A percentile compares a stretch with the other conserved stretches of the same genome.
Evolutionary conservation across 257 asterid species (phyloP).

Genomic region (Solanum appendiculatum): DNA sequence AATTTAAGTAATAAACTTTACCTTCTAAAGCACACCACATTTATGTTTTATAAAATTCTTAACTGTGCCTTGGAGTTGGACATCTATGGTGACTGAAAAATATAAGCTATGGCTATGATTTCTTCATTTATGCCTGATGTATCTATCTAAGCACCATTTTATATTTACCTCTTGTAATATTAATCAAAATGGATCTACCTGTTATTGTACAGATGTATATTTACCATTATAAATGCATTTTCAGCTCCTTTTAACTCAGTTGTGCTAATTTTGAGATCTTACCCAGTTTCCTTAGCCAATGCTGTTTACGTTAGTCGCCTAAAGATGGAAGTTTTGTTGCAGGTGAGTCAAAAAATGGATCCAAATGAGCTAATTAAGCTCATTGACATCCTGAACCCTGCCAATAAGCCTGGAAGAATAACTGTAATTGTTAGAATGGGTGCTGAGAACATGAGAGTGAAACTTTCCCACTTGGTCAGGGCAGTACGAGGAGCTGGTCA

Average conservation of each 20-base stretch:
- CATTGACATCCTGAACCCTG: constrained; percentile 55
- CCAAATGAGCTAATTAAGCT: constrained; percentile 68
- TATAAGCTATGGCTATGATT: not conserved
- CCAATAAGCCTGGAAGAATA: constrained; percentile 75
- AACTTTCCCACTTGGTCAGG: constrained; percentile 73
- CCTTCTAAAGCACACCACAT: not conserved
- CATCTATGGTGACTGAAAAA: not conserved
- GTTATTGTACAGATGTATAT: not conserved
- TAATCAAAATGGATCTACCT: not conserved
- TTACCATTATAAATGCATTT: not conserved
- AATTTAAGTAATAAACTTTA: not conserved
- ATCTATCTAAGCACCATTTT: not conserved
- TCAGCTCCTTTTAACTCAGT: not conserved
- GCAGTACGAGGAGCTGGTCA: constrained; percentile 81
- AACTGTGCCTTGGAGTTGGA: not conserved
- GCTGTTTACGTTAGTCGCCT: not conserved
- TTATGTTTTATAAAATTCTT: not conserved
- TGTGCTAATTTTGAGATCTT: not conserved
- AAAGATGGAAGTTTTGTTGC: constrained; percentile 11
- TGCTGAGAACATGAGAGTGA: constrained; percentile 86
- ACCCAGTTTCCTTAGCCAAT: not conserved
- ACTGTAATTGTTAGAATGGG: constrained; percentile 79
- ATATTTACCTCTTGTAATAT: not conserved
- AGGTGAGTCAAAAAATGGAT: constrained; percentile 93
- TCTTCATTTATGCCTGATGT: not conserved